These are phyloP conservation scores for Pseudogymnoascus sp. DNA, from an alignment of 2,329 filamentous ascomycete genomes.

Conservation along the genomic window DNA sequence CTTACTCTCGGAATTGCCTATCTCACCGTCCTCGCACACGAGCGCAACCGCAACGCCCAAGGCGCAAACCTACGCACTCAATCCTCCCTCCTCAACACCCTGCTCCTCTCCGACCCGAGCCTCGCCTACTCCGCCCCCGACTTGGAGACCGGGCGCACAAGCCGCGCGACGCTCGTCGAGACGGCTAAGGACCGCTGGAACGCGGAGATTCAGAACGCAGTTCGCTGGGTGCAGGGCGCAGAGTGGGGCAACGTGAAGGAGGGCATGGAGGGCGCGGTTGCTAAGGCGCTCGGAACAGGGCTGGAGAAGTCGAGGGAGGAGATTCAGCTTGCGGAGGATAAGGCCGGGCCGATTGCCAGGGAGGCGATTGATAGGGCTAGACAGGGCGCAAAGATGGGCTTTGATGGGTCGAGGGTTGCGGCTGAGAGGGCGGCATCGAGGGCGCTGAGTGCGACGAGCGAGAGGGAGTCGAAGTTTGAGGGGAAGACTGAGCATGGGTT, in stretches of 20 bases:
- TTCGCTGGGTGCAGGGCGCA: slow-evolving; percentile 56
- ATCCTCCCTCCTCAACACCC: slow-evolving; percentile 43
- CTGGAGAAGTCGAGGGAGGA: slow-evolving; percentile 25
- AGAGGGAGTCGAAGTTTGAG: slow-evolving; percentile 19
- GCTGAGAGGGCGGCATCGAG: slow-evolving; percentile 20
- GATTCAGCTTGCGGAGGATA: slow-evolving; percentile 23
- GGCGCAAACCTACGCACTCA: slow-evolving; percentile 49
- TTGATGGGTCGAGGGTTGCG: slow-evolving; percentile 26
- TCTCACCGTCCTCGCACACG: slow-evolving; percentile 61
- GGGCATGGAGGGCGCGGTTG: slow-evolving; percentile 43
- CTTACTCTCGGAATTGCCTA: slow-evolving; percentile 68
- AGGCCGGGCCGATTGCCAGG: slow-evolving; percentile 29
- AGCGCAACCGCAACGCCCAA: slow-evolving; percentile 56
- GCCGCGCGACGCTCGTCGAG: slow-evolving; percentile 52
- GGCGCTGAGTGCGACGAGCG: slow-evolving; percentile 18
- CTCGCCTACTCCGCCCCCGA: slow-evolving; percentile 32
- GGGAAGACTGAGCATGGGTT: background rate
- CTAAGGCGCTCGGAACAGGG: slow-evolving; percentile 32
- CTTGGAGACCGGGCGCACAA: slow-evolving; percentile 42
- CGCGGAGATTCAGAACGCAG: slow-evolving; percentile 58
- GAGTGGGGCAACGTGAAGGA: slow-evolving; percentile 59
- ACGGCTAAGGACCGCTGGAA: slow-evolving; percentile 73
- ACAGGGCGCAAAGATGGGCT: slow-evolving; percentile 26
- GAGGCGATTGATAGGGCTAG: slow-evolving; percentile 33
- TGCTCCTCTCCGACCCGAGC: slow-evolving; percentile 39